phyloP scores from a whole-genome alignment of 164 flowering plant genomes.

The Saururus chinensis region DNA sequence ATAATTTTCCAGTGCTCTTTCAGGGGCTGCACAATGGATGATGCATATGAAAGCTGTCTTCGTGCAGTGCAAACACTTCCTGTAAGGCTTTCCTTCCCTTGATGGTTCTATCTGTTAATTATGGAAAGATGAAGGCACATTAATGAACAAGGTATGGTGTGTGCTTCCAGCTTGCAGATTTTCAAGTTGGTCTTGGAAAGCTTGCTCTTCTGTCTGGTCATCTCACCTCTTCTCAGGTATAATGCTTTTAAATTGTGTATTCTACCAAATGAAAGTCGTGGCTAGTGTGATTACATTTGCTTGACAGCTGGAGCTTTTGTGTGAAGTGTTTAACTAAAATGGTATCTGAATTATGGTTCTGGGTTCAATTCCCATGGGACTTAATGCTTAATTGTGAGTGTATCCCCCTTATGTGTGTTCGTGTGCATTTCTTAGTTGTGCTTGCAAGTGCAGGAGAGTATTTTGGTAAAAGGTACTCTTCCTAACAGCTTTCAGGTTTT shows the following conservation, averaged over 20 bases:
- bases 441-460: too few species aligned
- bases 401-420: too few species aligned
- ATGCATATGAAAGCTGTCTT: slow-evolving; percentile 86
- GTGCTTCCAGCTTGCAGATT: slow-evolving; percentile 58
- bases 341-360: too few species aligned
- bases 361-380: too few species aligned
- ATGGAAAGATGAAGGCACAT: background rate
- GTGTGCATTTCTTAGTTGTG: too few species aligned
- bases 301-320: too few species aligned
- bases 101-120: background rate
- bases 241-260: background rate
- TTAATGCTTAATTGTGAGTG: too few species aligned
- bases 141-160: background rate
- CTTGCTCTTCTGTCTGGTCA: slow-evolving; percentile 58
- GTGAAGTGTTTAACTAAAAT: too few species aligned
- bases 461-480: too few species aligned
- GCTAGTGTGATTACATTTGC: too few species aligned
- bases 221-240: slow-evolving; percentile 70
- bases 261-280: too few species aligned
- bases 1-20: background rate
- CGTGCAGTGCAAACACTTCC: slow-evolving; percentile 80
- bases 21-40: slow-evolving; percentile 48
- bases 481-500: too few species aligned
- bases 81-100: slow-evolving; percentile 19
- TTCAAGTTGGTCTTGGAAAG: slow-evolving; percentile 82